A percentile compares a stretch with the other conserved stretches of the same genome.
phyloP scores from a whole-genome alignment of 2,329 filamentous ascomycete species.

The Botrytis fragariae region DNA sequence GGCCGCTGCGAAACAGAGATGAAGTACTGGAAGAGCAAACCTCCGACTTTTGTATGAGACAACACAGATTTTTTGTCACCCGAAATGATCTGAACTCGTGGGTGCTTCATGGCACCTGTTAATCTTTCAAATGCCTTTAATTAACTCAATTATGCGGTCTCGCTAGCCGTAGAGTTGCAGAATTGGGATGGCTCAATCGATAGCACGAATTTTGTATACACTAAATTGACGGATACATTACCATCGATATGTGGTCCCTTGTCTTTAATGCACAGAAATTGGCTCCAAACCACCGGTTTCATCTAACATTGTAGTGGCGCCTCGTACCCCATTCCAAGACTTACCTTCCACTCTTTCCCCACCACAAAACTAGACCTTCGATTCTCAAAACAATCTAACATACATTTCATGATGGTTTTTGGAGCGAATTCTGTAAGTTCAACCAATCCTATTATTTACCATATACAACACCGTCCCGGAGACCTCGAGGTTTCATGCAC shows the following conservation, averaged over 20 bases:
- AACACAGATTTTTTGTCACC: neutral
- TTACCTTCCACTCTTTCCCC: slow-evolving; percentile 3
- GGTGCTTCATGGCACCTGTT: neutral
- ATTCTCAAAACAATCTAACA: neutral
- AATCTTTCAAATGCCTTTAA: neutral
- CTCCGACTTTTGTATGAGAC: neutral
- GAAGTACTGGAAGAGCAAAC: neutral
- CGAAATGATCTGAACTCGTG: slow-evolving; percentile 1
- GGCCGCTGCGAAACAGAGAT: neutral
- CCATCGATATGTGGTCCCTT: neutral
- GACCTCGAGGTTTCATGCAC: slow-evolving; percentile 3
- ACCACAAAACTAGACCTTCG: neutral
- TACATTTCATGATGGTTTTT: neutral
- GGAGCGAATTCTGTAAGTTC: neutral
- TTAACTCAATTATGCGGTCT: neutral
- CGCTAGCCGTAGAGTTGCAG: neutral
- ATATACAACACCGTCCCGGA: neutral
- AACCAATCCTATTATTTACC: neutral
- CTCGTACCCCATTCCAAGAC: neutral
- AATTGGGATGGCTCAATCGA: neutral
- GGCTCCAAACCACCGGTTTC: neutral
- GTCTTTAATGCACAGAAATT: neutral
- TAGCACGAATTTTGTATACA: neutral
- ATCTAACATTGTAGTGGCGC: neutral
- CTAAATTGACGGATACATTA: neutral